phyloP scores from a whole-genome alignment of 2,329 filamentous ascomycete genomes.

The Diaporthe helianthi region DNA sequence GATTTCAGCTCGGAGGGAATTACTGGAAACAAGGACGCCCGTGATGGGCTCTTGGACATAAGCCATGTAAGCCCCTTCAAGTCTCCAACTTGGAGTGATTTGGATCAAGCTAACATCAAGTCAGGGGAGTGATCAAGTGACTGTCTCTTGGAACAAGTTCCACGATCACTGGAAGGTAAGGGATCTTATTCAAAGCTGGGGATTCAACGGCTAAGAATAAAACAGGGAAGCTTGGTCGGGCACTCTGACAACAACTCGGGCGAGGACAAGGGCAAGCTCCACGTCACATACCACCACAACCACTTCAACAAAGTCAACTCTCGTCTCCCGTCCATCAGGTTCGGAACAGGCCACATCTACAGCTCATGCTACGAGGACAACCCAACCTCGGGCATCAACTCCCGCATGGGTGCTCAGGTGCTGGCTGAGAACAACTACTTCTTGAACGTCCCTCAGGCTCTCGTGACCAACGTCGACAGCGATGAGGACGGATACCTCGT shows the following conservation, averaged over 20 bases:
- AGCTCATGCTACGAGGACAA: conserved; percentile 55
- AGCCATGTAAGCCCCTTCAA: conserved; percentile 53
- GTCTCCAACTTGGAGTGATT: background rate
- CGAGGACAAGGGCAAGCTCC: conserved; percentile 51
- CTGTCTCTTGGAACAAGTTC: conserved; percentile 44
- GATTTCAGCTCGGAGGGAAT: conserved; percentile 56
- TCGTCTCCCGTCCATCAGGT: conserved; percentile 55
- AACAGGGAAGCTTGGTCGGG: conserved; percentile 56
- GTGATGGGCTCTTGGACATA: conserved; percentile 62
- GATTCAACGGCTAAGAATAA: background rate
- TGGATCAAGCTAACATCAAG: background rate
- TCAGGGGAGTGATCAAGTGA: conserved; percentile 19
- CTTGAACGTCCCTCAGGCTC: conserved; percentile 50
- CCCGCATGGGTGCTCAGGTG: conserved; percentile 58
- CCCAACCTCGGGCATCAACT: conserved; percentile 58
- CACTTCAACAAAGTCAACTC: conserved; percentile 55
- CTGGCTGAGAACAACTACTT: conserved; percentile 60
- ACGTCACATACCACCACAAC: conserved; percentile 59
- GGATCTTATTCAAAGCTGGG: background rate
- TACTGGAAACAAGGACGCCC: conserved; percentile 63
- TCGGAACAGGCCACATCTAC: conserved; percentile 57
- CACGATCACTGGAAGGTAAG: conserved; percentile 63
- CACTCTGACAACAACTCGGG: conserved; percentile 63
- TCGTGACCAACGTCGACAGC: conserved; percentile 53
- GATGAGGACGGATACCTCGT: conserved; percentile 53